Percentiles rank a stretch among this genome's conserved stretches.
These are phyloP conservation scores for Scutellaria minor DNA, from an alignment of 257 asterid genomes.

Conservation along the genomic window DNA sequence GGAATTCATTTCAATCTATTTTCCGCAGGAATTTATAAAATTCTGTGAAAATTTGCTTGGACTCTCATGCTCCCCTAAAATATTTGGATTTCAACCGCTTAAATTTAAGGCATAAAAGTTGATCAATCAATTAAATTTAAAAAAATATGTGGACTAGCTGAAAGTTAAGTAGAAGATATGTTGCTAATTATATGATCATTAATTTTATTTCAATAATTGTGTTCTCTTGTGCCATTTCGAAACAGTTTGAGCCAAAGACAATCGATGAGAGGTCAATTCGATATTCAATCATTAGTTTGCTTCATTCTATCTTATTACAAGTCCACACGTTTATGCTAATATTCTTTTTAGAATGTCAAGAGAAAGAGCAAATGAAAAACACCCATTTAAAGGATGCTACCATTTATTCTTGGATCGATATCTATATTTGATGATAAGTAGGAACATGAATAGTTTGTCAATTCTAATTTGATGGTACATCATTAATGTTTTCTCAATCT, in stretches of 20 bases:
- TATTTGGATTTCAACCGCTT: too few relatives aligned
- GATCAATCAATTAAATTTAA: too few relatives aligned
- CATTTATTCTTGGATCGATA: constrained; percentile 1
- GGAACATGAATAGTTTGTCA: background rate
- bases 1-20: too few relatives aligned
- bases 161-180: too few relatives aligned
- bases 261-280: background rate
- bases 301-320: constrained; percentile 18
- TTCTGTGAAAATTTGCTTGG: too few relatives aligned
- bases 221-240: background rate
- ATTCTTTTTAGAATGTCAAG: background rate
- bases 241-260: constrained; percentile 6
- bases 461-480: background rate
- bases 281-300: constrained; percentile 27
- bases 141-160: too few relatives aligned
- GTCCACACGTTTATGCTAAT: constrained; percentile 30
- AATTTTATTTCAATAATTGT: constrained; percentile 7
- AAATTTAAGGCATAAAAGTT: too few relatives aligned
- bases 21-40: too few relatives aligned
- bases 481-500: constrained; percentile 18
- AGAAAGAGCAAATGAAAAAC: background rate
- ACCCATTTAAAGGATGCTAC: background rate
- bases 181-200: background rate
- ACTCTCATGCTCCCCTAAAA: too few relatives aligned
- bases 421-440: constrained; percentile 9